Evolutionary conservation across 345 rosid genomes (phyloP), one percentile per base, ranked within the genome.

Genomic region (Salix udensis): DNA sequence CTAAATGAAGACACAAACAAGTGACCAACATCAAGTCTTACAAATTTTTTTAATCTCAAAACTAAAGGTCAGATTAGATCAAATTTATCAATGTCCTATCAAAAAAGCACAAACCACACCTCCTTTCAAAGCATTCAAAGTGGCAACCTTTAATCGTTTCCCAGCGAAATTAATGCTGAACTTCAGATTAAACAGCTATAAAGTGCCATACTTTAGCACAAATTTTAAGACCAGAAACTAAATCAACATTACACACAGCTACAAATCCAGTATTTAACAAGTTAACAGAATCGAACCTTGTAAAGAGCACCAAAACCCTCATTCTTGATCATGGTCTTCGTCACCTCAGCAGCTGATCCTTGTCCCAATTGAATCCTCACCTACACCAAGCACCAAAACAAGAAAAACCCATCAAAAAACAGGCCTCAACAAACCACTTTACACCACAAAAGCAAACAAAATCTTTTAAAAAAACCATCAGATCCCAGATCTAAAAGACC

Each of bases 291-390:
- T 6, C 70, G 74, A 81, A 96, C 98, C 97, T 96, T 93, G 92
- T 96, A 96, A 65, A 96, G 88, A 72, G 98, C 97, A 78, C 92
- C 91, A 18, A 93, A 2, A 65, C 98, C 99, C 78, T 96, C 97
- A 48, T 94, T 87, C 84, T 80, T 88, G 42, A 96, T 88, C 99
- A 96, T 94, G 82, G 10, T 92, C 75, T 75, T 89, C 58, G 98
- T 89, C 68, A 96, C 94, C 58, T 82, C 68, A 6, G 15, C 94
- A 14, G 99, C 98, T 23, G 98, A 91, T 78, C 99, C 99, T 79
- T 96, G 99, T 67, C 99, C 99, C 85, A 96, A 76, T 77, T 96
- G 99, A 82, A 96, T 96, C 77, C 99, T 93, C 92, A 96, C 99
- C 99, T 96, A 71, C 74, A 85, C 50, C 76, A 82, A 74, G 70